Evolutionary conservation across 192 early-diverging fungal species (phyloP).

Genomic region (Chytriomyces confervae): DNA sequence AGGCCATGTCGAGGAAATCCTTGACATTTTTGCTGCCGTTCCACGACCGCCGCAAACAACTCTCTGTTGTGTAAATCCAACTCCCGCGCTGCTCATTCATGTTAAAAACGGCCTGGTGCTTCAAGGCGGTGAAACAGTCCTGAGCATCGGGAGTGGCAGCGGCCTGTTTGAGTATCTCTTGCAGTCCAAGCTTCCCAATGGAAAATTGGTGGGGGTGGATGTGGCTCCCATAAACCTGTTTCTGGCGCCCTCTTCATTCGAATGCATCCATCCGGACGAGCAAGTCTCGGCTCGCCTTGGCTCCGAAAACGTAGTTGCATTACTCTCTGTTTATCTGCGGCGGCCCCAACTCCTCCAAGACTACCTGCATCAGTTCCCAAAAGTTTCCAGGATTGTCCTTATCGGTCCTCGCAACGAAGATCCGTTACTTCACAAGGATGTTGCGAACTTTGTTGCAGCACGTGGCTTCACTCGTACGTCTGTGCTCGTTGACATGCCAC

Average conservation of each 20-base stretch:
- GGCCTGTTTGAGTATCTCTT: conserved; percentile 23
- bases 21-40: not conserved
- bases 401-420: conserved; percentile 25
- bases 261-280: conserved; percentile 6
- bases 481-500: not conserved
- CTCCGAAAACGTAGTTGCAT: not conserved
- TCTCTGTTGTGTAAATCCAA: conserved; percentile 25
- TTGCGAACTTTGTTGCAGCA: not conserved
- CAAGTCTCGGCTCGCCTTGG: not conserved
- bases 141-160: conserved; percentile 18
- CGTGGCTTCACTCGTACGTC: not conserved
- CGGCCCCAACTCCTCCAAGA: not conserved
- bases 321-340: conserved; percentile 16
- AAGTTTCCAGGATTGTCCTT: not conserved
- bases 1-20: not conserved
- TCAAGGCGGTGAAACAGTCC: not conserved
- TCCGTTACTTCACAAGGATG: not conserved
- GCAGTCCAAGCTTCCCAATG: not conserved
- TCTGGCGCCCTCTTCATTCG: not conserved
- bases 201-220: conserved; percentile 9
- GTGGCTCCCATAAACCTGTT: conserved; percentile 23
- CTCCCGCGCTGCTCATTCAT: not conserved
- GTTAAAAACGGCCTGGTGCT: not conserved
- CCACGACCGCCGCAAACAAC: conserved; percentile 9
- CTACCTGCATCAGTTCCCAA: not conserved